Conservation (phyloP, 768 basidiomycete genomes). For the Coprinellus micaceus region DNA sequence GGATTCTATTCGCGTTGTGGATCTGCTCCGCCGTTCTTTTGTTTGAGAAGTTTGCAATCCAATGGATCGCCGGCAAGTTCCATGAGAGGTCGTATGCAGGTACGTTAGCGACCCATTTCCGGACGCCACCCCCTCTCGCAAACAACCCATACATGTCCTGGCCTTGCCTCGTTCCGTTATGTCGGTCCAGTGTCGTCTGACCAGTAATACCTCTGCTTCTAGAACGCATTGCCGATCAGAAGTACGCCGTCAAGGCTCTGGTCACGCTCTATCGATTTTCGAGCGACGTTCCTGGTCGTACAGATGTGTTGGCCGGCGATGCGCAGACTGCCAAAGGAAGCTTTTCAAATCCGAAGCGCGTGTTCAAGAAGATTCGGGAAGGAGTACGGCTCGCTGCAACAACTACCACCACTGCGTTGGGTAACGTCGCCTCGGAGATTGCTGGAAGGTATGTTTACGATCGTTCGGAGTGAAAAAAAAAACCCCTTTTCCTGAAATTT, state of each 20-base stretch:
- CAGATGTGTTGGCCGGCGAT: slow-evolving; percentile 48
- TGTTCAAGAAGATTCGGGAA: slow-evolving; percentile 68
- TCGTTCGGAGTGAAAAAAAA: neutral
- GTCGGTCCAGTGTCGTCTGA: neutral
- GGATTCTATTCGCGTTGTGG: slow-evolving; percentile 70
- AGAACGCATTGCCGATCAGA: slow-evolving; percentile 83
- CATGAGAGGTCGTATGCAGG: slow-evolving; percentile 73
- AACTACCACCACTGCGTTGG: slow-evolving; percentile 71
- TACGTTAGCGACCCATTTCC: slow-evolving; percentile 18
- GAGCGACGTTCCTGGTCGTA: slow-evolving; percentile 62
- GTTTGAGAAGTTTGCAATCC: slow-evolving; percentile 82
- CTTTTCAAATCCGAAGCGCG: slow-evolving; percentile 50
- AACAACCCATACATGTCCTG: neutral
- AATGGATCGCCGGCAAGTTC: slow-evolving; percentile 80
- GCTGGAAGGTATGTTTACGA: slow-evolving; percentile 39
- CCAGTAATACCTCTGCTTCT: slow-evolving; percentile 16
- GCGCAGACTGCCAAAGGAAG: slow-evolving; percentile 29
- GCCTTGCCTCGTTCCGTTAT: neutral
- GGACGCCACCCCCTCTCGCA: neutral
- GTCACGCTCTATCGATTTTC: slow-evolving; percentile 79
- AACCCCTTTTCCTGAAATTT: neutral
- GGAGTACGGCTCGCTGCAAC: slow-evolving; percentile 72
- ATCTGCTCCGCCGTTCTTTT: slow-evolving; percentile 67
- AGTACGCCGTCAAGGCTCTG: slow-evolving; percentile 68
- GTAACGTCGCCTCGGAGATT: slow-evolving; percentile 55